Base-by-base conservation (phyloP, 352 stramenopile species). In the Halophytophthora polymorphica region DNA sequence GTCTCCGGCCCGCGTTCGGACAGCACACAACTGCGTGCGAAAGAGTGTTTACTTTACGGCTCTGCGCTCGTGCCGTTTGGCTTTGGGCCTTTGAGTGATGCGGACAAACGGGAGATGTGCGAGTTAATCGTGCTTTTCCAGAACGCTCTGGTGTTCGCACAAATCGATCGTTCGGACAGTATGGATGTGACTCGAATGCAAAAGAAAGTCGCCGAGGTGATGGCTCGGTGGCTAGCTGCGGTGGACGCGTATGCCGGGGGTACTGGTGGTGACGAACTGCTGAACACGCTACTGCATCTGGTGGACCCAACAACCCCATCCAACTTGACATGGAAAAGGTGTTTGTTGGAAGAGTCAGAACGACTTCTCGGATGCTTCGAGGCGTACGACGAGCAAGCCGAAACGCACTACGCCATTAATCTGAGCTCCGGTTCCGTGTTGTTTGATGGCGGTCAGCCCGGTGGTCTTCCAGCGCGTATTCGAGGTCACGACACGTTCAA, bases 41-140 rank as follows among this genome's bases (percentile, higher is more conserved):
- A 58, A n/a, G 56, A 66, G 19, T 72, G 61, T 34, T 17, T 73
- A 21, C 36, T 72, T 1, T 71, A 71, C 35, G 65, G 52, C 1
- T 76, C 49, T 18, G 69, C 60, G 12, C 50, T 79, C 6, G 39
- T 56, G 1, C 28, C 53, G 7, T 67, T 58, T 21, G 15, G 58
- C 4, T 18, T 34, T 2, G 45, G 45, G 1, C n/a, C n/a, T n/a
- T n/a, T n/a, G n/a, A n/a, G n/a, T n/a, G n/a, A n/a, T 0, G 17
- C 28, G 0, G 48, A 61, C 3, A 33, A 53, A 4, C 13, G 38
- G 11, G 59, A 62, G 10, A 10, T 77, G 5, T 66, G 53, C 14
- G 58, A 73, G 31, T 31, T 74, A 19, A 12, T 77, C 0, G 44
- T 77, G 13, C 41, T 61, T 0, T 77, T 70, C 33, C 50, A 60